phyloP scores from a whole-genome alignment of 768 basidiomycete species.

The Holtermannia corniformis region DNA sequence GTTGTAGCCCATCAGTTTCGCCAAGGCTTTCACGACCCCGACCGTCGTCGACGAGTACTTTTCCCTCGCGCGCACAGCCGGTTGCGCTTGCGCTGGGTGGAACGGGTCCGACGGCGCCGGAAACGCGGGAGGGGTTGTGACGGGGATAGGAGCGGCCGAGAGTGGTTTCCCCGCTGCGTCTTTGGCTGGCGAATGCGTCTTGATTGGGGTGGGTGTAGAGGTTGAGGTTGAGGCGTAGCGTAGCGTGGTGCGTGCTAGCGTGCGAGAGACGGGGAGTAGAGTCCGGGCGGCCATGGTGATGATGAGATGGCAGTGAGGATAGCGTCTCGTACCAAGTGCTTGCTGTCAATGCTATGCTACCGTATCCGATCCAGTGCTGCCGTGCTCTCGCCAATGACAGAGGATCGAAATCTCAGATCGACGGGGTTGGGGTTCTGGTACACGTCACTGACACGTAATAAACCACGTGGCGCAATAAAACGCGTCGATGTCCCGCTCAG shows the following conservation, averaged over 20 bases:
- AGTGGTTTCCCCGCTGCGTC: background rate
- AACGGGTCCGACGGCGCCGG: slow-evolving; percentile 37
- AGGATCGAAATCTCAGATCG: background rate
- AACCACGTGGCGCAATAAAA: background rate
- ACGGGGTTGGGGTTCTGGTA: background rate
- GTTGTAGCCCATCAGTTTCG: slow-evolving; percentile 45
- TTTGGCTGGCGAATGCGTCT: background rate
- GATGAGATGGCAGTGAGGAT: no score
- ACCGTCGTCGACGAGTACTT: slow-evolving; percentile 31
- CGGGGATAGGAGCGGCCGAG: slow-evolving; percentile 1
- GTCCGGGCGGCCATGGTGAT: no score
- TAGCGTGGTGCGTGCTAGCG: background rate
- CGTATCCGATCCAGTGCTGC: background rate
- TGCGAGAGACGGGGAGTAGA: no score
- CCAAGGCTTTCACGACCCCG: slow-evolving; percentile 34
- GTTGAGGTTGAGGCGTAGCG: background rate
- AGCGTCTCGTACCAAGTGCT: no score
- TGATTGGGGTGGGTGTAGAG: background rate
- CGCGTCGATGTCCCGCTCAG: no score
- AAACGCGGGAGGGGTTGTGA: slow-evolving; percentile 26
- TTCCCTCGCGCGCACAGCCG: background rate
- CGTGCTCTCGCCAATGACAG: no score
- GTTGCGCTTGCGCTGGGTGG: slow-evolving; percentile 8
- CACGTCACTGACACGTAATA: background rate
- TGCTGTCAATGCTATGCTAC: background rate